Conservation (phyloP, 2,329 filamentous ascomycete species). For the Trichoderma polysporum region DNA sequence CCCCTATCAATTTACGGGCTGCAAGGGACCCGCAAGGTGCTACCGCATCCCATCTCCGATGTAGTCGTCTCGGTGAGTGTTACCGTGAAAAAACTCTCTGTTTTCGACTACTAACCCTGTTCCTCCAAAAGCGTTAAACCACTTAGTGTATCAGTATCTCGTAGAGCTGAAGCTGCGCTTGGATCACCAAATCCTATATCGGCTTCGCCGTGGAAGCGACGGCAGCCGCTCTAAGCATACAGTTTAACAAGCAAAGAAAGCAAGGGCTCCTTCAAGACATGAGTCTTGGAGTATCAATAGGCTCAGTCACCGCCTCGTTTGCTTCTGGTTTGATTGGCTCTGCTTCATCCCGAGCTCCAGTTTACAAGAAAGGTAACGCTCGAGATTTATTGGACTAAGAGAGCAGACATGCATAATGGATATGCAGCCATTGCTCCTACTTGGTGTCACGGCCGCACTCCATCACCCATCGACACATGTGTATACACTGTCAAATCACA, state of each 20-base stretch:
- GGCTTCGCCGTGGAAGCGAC: conserved; percentile 1
- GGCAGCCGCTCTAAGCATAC: background rate
- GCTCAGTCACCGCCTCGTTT: conserved; percentile 14
- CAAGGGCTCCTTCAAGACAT: background rate
- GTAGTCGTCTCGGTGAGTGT: conserved; percentile 12
- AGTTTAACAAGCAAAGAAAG: background rate
- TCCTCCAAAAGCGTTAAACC: no score
- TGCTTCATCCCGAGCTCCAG: conserved; percentile 16
- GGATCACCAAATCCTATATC: background rate
- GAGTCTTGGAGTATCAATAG: background rate
- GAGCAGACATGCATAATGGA: conserved; percentile 8
- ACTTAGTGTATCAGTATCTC: background rate
- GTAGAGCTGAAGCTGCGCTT: background rate
- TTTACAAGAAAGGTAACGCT: background rate
- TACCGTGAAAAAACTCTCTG: background rate
- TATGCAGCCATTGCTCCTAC: conserved; percentile 6
- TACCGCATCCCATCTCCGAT: conserved; percentile 14
- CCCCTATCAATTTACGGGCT: conserved; percentile 9
- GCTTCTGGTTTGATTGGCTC: conserved; percentile 4
- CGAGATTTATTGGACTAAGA: conserved; percentile 5
- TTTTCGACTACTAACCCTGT: background rate
- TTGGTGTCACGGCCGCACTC: background rate
- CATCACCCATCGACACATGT: background rate
- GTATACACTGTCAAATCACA: conserved; percentile 11
- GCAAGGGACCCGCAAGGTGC: conserved; percentile 14